These are phyloP conservation scores for Pecoramyces ruminantium DNA, from an alignment of 192 early-diverging fungal genomes.

Conservation along the genomic window DNA sequence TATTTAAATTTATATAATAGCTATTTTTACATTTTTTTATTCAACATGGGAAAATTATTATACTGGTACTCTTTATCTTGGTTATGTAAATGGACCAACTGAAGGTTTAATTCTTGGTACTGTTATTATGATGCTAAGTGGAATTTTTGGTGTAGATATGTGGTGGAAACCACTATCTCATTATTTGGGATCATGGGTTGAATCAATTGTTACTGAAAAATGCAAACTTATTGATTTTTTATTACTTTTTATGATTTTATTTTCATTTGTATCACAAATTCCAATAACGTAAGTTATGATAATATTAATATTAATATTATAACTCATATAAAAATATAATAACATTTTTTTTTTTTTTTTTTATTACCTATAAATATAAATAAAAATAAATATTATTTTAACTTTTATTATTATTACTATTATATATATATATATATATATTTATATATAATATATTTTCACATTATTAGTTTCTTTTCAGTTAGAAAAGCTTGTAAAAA, in stretches of 20 bases:
- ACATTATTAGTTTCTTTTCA: neutral
- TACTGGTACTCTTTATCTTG: conserved; percentile 68
- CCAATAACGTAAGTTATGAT: neutral
- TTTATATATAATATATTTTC: too few relatives aligned
- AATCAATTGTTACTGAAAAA: neutral
- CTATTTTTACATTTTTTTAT: conserved; percentile 61
- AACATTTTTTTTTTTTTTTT: too few relatives aligned
- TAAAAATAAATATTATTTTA: too few relatives aligned
- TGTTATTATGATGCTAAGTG: conserved; percentile 46
- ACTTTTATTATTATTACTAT: too few relatives aligned
- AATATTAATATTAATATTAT: too few relatives aligned
- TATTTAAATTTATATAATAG: too few relatives aligned
- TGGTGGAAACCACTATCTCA: neutral
- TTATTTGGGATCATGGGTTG: neutral
- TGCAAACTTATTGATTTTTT: neutral
- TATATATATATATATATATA: too few relatives aligned
- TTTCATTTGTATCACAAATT: neutral
- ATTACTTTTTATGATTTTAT: neutral
- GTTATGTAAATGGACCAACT: conserved; percentile 74
- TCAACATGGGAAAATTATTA: conserved; percentile 86
- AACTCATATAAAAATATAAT: too few relatives aligned
- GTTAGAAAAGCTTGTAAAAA: neutral
- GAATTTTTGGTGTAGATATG: conserved; percentile 8
- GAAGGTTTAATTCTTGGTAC: conserved; percentile 66
- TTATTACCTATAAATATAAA: too few relatives aligned